phyloP scores from a whole-genome alignment of 495 filamentous ascomycete genomes.

The Talaromyces adpressus region DNA sequence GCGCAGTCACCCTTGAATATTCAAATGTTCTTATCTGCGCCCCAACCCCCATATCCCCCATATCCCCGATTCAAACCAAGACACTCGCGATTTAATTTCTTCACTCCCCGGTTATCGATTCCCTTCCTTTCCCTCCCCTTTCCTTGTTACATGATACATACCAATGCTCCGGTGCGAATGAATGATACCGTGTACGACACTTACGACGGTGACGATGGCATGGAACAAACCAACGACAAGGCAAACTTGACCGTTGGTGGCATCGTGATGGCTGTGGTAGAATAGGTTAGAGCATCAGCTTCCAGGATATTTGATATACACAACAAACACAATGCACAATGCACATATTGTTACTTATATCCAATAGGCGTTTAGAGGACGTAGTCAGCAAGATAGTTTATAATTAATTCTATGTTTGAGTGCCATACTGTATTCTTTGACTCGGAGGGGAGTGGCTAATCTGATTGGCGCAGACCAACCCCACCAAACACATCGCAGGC shows the following conservation, averaged over 20 bases:
- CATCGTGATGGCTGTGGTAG: slow-evolving; percentile 9
- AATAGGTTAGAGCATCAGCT: slow-evolving; percentile 6
- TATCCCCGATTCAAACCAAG: neutral
- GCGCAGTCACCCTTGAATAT: slow-evolving; percentile 16
- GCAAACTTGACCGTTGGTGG: neutral
- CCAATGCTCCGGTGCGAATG: slow-evolving; percentile 1
- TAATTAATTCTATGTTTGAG: neutral
- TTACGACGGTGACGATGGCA: slow-evolving; percentile 1
- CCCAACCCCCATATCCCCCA: slow-evolving; percentile 7
- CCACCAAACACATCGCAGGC: slow-evolving; percentile 3
- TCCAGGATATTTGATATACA: slow-evolving; percentile 7
- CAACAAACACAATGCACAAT: slow-evolving; percentile 2
- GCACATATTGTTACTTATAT: slow-evolving; percentile 6
- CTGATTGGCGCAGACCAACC: neutral
- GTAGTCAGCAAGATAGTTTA: neutral
- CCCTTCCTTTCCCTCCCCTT: neutral
- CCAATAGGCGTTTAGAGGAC: neutral
- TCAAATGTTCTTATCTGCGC: slow-evolving; percentile 3
- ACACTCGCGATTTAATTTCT: neutral
- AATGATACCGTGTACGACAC: slow-evolving; percentile 6
- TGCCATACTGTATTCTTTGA: neutral
- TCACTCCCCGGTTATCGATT: slow-evolving; percentile 3
- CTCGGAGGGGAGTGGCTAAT: neutral
- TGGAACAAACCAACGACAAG: neutral
- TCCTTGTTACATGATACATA: slow-evolving; percentile 2